Evolutionary conservation across 495 filamentous ascomycete species (phyloP), one percentile per base, ranked within the genome.

Genomic region (Gamarada debralockiae): DNA sequence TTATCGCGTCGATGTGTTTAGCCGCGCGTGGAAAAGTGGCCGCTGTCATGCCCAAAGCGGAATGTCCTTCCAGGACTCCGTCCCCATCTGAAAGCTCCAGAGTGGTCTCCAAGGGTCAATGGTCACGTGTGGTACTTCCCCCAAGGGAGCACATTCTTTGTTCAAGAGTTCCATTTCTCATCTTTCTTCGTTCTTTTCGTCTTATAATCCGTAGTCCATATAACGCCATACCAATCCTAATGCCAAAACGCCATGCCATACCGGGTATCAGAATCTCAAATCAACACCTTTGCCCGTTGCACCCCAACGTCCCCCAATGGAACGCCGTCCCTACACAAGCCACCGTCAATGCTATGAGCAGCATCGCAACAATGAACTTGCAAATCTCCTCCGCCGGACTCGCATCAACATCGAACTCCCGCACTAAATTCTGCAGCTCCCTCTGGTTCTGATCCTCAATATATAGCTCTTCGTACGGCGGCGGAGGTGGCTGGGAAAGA

Each of bases 361-460:
- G 36, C 59, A 61, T 61, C 3, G 50, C 54, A n/a, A 61, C 54
- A 34, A 61, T 27, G 49, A 55, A 61, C 39, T 58, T 61, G 21
- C 29, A 51, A n/a, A 61, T 41, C 37, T 55, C 59, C 40, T 61
- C 59, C n/a, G 54, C 41, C 15, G 55, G 51, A 23, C 20, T 38
- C 0, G 14, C 54, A 33, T 61, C 55, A 0, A 25, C 17, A 36
- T 50, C 53, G 34, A 52, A 44, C 8, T 33, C 33, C 33, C 47
- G 27, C 22, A 43, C 34, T 47, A 55, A 10, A 21, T 25, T 22
- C 15, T 42, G 45, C 17, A 40, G 12, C 6, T 18, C 37, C 20
- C 12, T 40, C 37, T 18, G 53, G 36, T 10, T 40, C 47, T n/a
- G 48, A 6, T 22, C 39, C 29, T 2, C 41, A 18, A 33, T 42